Evolutionary conservation across 768 basidiomycete species (phyloP), one percentile per base, ranked within the genome.

Genomic region (Termitomyces sp.): DNA sequence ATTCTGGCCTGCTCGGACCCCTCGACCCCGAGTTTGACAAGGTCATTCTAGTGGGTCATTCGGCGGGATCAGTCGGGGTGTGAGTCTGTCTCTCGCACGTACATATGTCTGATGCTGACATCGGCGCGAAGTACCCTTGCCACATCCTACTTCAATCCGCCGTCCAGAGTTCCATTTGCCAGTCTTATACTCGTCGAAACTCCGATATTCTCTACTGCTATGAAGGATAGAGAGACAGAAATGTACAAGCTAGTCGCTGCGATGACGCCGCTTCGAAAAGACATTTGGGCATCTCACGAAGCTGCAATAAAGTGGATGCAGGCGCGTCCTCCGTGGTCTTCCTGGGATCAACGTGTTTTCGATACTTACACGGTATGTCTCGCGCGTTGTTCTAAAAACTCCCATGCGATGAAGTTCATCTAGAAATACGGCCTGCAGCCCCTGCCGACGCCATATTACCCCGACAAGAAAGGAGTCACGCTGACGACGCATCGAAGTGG

Each of bases 41-140:
- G 60, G 63, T 74, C 1, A 60, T 74, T n/a, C 40, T 73, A 14
- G 70, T 70, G 32, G 73, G 72, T 3, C 73, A 74, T 63, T 74
- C 73, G 15, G 71, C 71, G n/a, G 73, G 72, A 5, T 61, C 68
- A 10, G 71, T 72, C 38, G 71, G 66, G 8, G 68, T 71, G 73
- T 74, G 65, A 25, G 72, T 51, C 4, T 38, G 3, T 37, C 11
- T 46, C 29, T 46, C 11, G 31, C 25, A 9, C 29, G 29, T 31
- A 9, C 29, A 29, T 31, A 32, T 29, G 20, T 55, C 5, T 32
- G 32, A 47, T 38, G 32, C n/a, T 50, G 45, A 63, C 46, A 70
- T 71, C 56, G 68, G 70, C 47, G 10, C 56, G 8, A 20, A 20
- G 60, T 14, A 61, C 60, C 29, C 60, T 61, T 32, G 60, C 60